Base-by-base conservation (phyloP, 371 early-diverging fungal genomes). In the Mucor mucedo region DNA sequence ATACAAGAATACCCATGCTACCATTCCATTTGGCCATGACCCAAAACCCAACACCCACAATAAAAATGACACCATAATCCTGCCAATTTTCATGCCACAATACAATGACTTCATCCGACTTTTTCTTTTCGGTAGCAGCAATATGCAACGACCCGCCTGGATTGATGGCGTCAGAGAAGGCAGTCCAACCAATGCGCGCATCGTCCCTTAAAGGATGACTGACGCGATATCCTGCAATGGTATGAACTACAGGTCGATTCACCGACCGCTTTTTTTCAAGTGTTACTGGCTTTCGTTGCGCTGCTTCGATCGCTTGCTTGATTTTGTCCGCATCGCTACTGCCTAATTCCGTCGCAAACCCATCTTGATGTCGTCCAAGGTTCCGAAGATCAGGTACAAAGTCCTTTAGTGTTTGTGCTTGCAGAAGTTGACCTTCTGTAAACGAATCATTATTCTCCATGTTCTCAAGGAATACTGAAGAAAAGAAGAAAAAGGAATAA, bases 1-100 rank as follows among this genome's bases (percentile, higher is more conserved):
- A 48, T 5, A 78, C 60, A 9, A 87, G 65, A 2, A 76, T 67
- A 41, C 80, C 71, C 1, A 81, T 58, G 13, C 87, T 83, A 35
- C 72, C 70, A 27, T 78, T 73, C 1, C 84, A 47, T 52, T 77
- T 64, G 4, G 78, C 69, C 5, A 77, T 40, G 5, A 66, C 3
- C 69, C 69, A 79, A 10, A 78, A 67, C 2, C 69, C 60, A 27
- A 77, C 29, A n/a, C 72, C 79, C 0, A 78, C 55, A 1, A 77
- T 16, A 30, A 77, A 58, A 1, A 82, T 65, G 8, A 71, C 65
- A 28, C 68, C 68, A 62, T 72, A 76, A 29, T 77, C 76, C 39
- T 66, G 66, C 82, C 78, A 82, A 53, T 68, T 57, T 21, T 76
- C 72, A 49, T 73, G 64, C 30, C 58, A 63, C 27, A 21, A 68